Base-by-base conservation (phyloP, 2,329 filamentous ascomycete genomes). In the Microthyrium microscopicum region DNA sequence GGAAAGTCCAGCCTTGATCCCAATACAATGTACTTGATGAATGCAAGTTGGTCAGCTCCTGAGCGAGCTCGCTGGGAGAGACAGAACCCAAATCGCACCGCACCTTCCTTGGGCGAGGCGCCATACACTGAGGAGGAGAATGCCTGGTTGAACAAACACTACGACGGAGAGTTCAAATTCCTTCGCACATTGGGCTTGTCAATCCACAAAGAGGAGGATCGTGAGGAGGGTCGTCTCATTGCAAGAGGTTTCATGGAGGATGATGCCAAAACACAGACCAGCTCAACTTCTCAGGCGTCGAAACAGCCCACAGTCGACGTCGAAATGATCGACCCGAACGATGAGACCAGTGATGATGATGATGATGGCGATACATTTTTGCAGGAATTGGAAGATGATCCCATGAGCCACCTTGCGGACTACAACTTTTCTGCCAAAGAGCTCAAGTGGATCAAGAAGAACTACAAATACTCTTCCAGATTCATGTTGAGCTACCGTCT, bases 191-290 rank as follows among this genome's bases (percentile, higher is more conserved):
- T 49, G 35, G 46, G 48, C 0, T 41, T 58, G 16, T 51, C 36
- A 12, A 56, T 58, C 29, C 39, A 50, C 39, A 49, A 53, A 6
- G 51, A 57, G 3, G 50, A 57, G 28, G 48, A 58, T 34, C 53
- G 55, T 20, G 50, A 44, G 31, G 45, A 55, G 31, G 54, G 54
- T 4, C 40, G 51, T 6, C 9, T 6, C 4, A 48, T 57, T 20
- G 26, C 49, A 17, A 41, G 46, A n/a, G 38, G 31, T 8, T 27
- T 54, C n/a, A 53, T 52, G 47, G 25, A 35, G 15, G 34, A 37
- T 7, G 26, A 30, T 29, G 11, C 8, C 15, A 15, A 29, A 15
- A 9, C 16, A 8, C 11, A 29, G 27, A 29, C 27, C 22, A 11
- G 27, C 11, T 29, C 15, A 15, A n/a, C n/a, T n/a, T n/a, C n/a